Base-by-base conservation (phyloP, 2,329 filamentous ascomycete genomes). In the Alternaria solani region DNA sequence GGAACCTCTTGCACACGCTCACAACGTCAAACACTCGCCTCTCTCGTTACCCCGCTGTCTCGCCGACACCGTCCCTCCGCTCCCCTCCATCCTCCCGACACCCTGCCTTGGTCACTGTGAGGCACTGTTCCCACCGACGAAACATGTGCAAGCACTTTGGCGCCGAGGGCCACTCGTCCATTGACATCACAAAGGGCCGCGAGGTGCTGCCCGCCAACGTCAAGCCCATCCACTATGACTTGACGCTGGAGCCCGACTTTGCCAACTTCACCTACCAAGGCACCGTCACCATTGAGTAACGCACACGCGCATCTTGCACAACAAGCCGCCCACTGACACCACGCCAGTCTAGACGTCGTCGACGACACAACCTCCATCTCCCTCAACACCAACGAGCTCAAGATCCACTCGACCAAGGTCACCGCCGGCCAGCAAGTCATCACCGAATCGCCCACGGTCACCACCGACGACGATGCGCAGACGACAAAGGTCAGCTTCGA, bases 201-300 rank as follows among this genome's bases (percentile, higher is more conserved):
- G 91, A 96, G 83, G 90, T 98, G 67, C 86, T 98, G 71, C 95
- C 94, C 53, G 89, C 89, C 80, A 96, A 97, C 75, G 93, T 97
- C 73, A 91, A 94, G 78, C 94, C 94, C n/a, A 81, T 86, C 39
- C 93, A 98, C 82, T 98, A 98, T 81, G 88, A 96, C 79, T 81
- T 98, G 70, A 95, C 92, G 1, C 85, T 98, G 64, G 95, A 98
- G 82, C 93, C 94, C 55, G 88, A 97, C 82, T 91, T 98, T 70
- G 86, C 91, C 71, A 93, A 90, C 66, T 93, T 95, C 80, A 93
- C 88, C 65, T 98, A 94, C 77, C 87, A 94, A 61, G 94, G 94
- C 67, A 90, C 86, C 11, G 93, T 97, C 53, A 81, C 88, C 59
- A 94, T 98, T 74, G 92, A 97, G 85, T 88, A 82, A 51, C 20